Conservation (phyloP, 257 asterid species). For the Leonotis leonurus region DNA sequence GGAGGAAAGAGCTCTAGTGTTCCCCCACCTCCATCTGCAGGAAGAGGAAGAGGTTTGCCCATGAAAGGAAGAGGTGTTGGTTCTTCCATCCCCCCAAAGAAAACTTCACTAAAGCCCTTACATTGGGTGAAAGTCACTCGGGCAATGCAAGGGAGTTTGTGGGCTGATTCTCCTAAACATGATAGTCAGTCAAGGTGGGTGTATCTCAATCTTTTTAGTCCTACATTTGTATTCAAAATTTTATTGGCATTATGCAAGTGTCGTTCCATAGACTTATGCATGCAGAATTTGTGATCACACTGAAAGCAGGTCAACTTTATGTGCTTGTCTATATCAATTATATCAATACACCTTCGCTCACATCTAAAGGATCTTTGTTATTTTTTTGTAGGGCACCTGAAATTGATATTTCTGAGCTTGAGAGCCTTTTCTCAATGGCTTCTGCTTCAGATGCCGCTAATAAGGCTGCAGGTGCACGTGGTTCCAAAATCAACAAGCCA, state of each 20-base stretch:
- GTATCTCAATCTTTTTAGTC: constrained; percentile 13
- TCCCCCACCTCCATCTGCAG: constrained; percentile 60
- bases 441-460: constrained; percentile 72
- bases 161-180: constrained; percentile 91
- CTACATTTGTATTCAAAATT: constrained; percentile 1
- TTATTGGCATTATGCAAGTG: background rate
- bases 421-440: constrained; percentile 94
- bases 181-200: constrained; percentile 71
- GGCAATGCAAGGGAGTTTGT: constrained; percentile 92
- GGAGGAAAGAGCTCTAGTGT: constrained; percentile 35
- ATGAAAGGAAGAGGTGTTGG: constrained; percentile 59
- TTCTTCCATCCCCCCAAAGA: constrained; percentile 78
- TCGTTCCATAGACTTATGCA: background rate
- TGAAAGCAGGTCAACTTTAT: background rate
- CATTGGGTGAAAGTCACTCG: constrained; percentile 98
- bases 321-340: constrained; percentile 1
- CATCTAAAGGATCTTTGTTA: constrained; percentile 24
- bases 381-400: constrained; percentile 73
- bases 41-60: constrained; percentile 58
- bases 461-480: constrained; percentile 71
- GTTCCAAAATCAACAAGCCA: constrained; percentile 80
- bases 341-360: constrained; percentile 4
- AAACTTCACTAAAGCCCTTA: constrained; percentile 79
- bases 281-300: background rate
- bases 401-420: constrained; percentile 93